Percentiles rank a stretch among this genome's conserved stretches.
Evolutionary conservation across 768 basidiomycete genomes (phyloP).

Genomic region (Suillus hirtellus): DNA sequence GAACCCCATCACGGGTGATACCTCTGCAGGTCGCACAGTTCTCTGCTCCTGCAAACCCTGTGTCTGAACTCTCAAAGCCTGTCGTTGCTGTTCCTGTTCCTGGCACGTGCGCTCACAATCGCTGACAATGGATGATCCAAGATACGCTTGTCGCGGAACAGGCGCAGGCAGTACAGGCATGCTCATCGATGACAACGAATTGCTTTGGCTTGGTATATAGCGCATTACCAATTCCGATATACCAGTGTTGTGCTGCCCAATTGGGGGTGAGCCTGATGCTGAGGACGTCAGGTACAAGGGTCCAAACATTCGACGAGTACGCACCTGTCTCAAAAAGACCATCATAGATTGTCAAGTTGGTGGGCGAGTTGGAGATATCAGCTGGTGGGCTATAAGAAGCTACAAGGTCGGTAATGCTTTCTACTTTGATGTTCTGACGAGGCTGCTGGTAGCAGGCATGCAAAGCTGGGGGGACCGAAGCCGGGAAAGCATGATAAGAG

Average conservation of each 20-base stretch:
- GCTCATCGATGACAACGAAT: conserved; percentile 22
- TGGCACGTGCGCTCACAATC: conserved; percentile 39
- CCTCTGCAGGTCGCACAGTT: conserved; percentile 35
- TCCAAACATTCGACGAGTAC: conserved; percentile 12
- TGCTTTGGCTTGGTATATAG: conserved; percentile 21
- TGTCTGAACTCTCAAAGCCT: conserved; percentile 31
- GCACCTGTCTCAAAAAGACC: conserved; percentile 31
- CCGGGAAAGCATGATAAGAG: conserved; percentile 23
- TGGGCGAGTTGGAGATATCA: conserved; percentile 26
- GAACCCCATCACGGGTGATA: conserved; percentile 33
- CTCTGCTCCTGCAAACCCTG: conserved; percentile 34
- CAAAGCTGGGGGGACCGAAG: conserved; percentile 23
- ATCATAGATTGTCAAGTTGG: conserved; percentile 22
- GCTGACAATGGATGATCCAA: conserved; percentile 30
- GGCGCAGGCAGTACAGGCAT: conserved; percentile 31
- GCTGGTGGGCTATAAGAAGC: conserved; percentile 21
- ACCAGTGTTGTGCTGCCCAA: not conserved
- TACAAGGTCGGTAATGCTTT: conserved; percentile 26
- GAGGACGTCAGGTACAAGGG: not conserved
- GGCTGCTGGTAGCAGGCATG: conserved; percentile 20
- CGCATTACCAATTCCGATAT: conserved; percentile 23
- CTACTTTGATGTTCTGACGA: conserved; percentile 30
- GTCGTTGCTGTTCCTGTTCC: conserved; percentile 38
- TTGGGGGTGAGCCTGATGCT: not conserved
- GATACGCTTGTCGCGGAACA: conserved; percentile 35